Evolutionary conservation across 1,284 basidiomycete genomes (phyloP), one percentile per base, ranked within the genome.

Genomic region (Pulchroboletus neoregius): DNA sequence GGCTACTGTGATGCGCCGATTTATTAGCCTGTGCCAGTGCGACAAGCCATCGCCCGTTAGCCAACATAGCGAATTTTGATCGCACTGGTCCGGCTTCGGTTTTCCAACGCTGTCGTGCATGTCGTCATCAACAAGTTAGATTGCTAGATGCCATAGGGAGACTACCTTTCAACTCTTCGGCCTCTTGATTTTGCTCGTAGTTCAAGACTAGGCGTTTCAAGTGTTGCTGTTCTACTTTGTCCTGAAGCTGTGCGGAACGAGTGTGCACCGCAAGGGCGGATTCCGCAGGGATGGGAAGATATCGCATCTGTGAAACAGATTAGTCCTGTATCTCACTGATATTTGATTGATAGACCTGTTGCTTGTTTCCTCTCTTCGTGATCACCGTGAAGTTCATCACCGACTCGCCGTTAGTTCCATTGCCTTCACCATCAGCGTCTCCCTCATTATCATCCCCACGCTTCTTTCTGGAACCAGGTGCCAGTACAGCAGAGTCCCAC

Each of bases 361-460:
- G 89, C 66, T 89, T 96, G 64, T 93, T 94, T 11, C 95, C 96
- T 50, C 86, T 84, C 75, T 95, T 95, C 5, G 94, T 91, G 52
- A 99, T 76, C 36, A 99, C 73, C 7, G 91, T 94, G 68, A 99
- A 99, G 55, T 84, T 87, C 93, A 98, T 98, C 28, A 86, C 71
- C 11, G 71, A 70, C 18, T 68, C 64, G 32, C 60, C 60, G 27
- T 69, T 74, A 1, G 57, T 35, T 18, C 68, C 66, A 24, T 68
- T 63, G 27, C 66, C 62, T 34, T 67, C 63, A 13, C 63, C 63
- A 22, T 73, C 71, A 15, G 53, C 68, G 15, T 80, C 78, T 7
- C 76, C 78, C 23, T 79, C 82, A 26, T 60, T 66, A 16, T 80
- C 79, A 3, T 80, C 78, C 6, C 60, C 60, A 33, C 76, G 77